Conservation (phyloP, 345 rosid genomes). For the Ailanthus altissimus region DNA sequence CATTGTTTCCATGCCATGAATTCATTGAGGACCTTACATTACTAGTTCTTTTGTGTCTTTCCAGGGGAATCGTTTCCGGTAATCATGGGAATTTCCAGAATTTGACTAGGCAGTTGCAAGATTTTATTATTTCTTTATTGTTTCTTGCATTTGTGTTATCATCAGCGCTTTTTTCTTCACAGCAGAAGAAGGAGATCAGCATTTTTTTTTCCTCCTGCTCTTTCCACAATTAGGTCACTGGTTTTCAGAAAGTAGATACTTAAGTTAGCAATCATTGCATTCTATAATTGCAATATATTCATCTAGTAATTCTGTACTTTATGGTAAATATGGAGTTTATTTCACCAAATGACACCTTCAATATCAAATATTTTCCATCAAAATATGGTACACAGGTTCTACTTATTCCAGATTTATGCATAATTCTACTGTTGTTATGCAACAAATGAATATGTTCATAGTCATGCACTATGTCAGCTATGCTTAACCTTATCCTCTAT, state of each 20-base stretch:
- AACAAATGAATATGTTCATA: background rate
- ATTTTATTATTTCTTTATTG: slow-evolving; percentile 24
- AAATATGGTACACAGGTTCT: background rate
- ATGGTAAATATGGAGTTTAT: slow-evolving; percentile 1
- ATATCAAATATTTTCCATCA: background rate
- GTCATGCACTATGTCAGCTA: background rate
- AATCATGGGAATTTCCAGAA: slow-evolving; percentile 35
- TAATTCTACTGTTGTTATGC: background rate
- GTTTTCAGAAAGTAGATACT: background rate
- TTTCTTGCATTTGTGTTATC: slow-evolving; percentile 27
- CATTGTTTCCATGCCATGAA: background rate
- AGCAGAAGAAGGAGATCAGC: slow-evolving; percentile 40
- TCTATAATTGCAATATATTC: background rate
- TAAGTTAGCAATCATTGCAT: background rate
- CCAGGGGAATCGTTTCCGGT: slow-evolving; percentile 39
- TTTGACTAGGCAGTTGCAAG: slow-evolving; percentile 25
- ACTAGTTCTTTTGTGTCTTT: slow-evolving; percentile 13
- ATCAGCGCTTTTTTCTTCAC: slow-evolving; percentile 13
- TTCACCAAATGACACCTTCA: background rate
- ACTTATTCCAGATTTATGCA: background rate
- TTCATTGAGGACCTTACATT: background rate
- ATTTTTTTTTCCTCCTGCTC: background rate
- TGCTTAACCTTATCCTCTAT: background rate
- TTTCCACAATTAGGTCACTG: slow-evolving; percentile 5
- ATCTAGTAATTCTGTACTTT: background rate